A percentile compares a stretch with the other conserved stretches of the same genome.
These are phyloP conservation scores for Sporothrix phasma DNA, from an alignment of 2,329 filamentous ascomycete genomes.

Conservation along the genomic window DNA sequence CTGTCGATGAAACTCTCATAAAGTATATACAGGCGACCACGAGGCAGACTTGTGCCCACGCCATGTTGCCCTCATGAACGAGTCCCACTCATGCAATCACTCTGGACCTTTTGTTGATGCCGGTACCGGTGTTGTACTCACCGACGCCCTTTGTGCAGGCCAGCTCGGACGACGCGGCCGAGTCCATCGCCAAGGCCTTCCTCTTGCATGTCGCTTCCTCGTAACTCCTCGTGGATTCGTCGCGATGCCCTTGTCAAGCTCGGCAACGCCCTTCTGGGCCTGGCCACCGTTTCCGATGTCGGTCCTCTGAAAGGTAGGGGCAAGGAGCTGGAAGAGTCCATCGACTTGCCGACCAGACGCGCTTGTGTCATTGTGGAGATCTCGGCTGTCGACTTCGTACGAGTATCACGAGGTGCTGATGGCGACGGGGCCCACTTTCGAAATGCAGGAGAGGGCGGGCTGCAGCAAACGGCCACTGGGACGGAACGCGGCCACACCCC, in stretches of 20 bases:
- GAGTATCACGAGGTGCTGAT: neutral
- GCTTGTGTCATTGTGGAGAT: constrained; percentile 3
- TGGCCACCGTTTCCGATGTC: neutral
- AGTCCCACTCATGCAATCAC: no score
- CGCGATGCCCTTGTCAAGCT: neutral
- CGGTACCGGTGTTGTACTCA: no score
- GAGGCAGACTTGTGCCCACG: no score
- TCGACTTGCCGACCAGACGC: neutral
- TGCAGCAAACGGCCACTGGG: no score
- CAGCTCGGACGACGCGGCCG: neutral
- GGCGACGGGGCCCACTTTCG: neutral
- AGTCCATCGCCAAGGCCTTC: neutral
- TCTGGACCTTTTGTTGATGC: no score
- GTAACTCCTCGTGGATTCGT: neutral
- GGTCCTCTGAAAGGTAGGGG: neutral
- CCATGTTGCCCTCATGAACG: no score
- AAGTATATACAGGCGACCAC: no score
- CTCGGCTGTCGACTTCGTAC: no score
- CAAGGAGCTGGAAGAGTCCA: neutral
- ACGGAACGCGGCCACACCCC: no score
- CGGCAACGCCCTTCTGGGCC: neutral
- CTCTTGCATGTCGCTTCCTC: neutral
- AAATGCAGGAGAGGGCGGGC: no score
- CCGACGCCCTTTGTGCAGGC: no score
- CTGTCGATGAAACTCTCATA: no score